These are phyloP conservation scores for Coemansia sp. DNA, from an alignment of 371 early-diverging fungal genomes.

Conservation along the genomic window DNA sequence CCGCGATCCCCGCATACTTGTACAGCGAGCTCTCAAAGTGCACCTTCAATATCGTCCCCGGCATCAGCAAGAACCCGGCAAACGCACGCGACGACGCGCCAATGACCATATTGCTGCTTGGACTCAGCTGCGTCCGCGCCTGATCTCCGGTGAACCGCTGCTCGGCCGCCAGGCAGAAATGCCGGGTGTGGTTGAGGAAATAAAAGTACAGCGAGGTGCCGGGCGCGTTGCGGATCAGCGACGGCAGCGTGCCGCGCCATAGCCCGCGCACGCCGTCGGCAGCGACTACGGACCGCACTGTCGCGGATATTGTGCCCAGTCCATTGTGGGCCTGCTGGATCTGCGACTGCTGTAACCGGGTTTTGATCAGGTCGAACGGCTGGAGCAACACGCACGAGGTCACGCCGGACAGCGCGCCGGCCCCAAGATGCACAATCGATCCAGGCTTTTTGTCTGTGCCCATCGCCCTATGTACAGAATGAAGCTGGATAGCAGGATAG, in stretches of 20 bases:
- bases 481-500: neutral
- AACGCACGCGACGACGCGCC: slow-evolving; percentile 83
- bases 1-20: slow-evolving; percentile 60
- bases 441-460: slow-evolving; percentile 22
- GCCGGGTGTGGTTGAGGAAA: slow-evolving; percentile 43
- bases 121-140: slow-evolving; percentile 33
- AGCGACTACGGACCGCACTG: slow-evolving; percentile 60
- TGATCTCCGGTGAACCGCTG: slow-evolving; percentile 14
- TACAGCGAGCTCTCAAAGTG: slow-evolving; percentile 91
- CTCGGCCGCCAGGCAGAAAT: slow-evolving; percentile 25
- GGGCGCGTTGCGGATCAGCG: slow-evolving; percentile 60
- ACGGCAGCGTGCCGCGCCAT: slow-evolving; percentile 91
- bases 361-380: slow-evolving; percentile 91
- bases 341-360: slow-evolving; percentile 73
- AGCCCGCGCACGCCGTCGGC: slow-evolving; percentile 72
- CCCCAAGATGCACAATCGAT: slow-evolving; percentile 63
- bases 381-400: slow-evolving; percentile 82
- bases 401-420: slow-evolving; percentile 82
- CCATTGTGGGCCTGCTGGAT: slow-evolving; percentile 6
- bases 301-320: slow-evolving; percentile 55
- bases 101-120: slow-evolving; percentile 69
- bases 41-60: slow-evolving; percentile 90
- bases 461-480: neutral
- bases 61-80: slow-evolving; percentile 92
- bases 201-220: slow-evolving; percentile 53